Evolutionary conservation across 2,329 filamentous ascomycete species (phyloP), one percentile per base, ranked within the genome.

Genomic region (Cucurbitaria berberidis): DNA sequence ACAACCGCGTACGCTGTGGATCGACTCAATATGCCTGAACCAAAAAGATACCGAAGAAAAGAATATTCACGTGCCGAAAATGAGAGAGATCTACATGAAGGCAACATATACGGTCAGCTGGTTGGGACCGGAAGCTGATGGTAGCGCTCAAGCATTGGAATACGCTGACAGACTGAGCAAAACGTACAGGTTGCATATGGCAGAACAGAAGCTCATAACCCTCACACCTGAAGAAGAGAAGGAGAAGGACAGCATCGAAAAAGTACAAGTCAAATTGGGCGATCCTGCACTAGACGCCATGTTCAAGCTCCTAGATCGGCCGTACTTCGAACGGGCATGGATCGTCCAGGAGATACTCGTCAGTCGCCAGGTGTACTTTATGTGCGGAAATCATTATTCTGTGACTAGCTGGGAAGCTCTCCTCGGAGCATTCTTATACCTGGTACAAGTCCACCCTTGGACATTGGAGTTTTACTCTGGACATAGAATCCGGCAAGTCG

Each of bases 21-120:
- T 59, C 1, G 55, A 58, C 21, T 43, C 27, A 15, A 43, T 58
- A 15, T 58, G 55, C 27, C 51, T 58, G 24, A 48, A 59, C 27
- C 56, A 59, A 41, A 19, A 21, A 2, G 40, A 56, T 22, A 13
- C 35, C 1, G 40, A 26, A 13, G 56, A 59, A 30, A 59, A 53
- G 30, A 42, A 47, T 16, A 6, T n/a, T 5, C 56, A 59, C n/a
- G 49, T 59, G 2, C 19, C 34, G 9, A 30, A 32, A 3, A 59
- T 59, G 56, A 38, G 48, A 22, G 41, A 53, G 13, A 45, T 42
- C 1, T 42, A 42, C 16, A 29, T 42, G 24, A 42, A 42, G 2
- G 57, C 57, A 1, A 45, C 26, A 16, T 22, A 13, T 8, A 55
- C 52, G 9, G 18, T 55, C 6, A 21, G 40, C 5, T 58, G 55